These are phyloP conservation scores for Leucocoprinus leucothites DNA, from an alignment of 768 basidiomycete genomes.

Conservation along the genomic window DNA sequence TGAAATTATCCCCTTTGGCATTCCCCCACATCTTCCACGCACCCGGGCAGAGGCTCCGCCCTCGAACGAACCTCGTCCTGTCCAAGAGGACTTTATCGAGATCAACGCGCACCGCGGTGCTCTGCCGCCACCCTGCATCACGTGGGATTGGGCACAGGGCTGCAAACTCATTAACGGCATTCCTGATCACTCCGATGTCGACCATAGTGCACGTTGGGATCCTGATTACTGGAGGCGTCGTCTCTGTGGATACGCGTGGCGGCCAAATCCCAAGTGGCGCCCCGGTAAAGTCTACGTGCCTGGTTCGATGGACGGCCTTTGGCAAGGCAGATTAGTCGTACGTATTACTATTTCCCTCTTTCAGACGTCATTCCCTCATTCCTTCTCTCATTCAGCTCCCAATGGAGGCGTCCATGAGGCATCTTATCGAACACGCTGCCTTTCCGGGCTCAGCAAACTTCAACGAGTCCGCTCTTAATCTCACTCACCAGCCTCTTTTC, in stretches of 20 bases:
- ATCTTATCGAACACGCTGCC: conserved; percentile 14
- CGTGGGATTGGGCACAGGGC: conserved; percentile 18
- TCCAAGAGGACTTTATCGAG: conserved; percentile 58
- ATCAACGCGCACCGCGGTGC: conserved; percentile 36
- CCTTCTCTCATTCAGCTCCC: neutral
- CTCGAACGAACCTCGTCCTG: conserved; percentile 31
- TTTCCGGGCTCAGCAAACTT: conserved; percentile 12
- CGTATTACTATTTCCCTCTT: conserved; percentile 21
- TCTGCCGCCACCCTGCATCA: conserved; percentile 5
- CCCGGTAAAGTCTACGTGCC: conserved; percentile 40
- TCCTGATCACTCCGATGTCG: neutral
- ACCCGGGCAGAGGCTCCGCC: conserved; percentile 24
- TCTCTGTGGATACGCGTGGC: conserved; percentile 36
- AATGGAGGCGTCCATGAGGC: neutral
- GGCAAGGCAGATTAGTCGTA: conserved; percentile 64
- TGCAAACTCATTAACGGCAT: conserved; percentile 16
- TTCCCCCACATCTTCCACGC: conserved; percentile 36
- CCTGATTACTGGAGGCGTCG: conserved; percentile 54
- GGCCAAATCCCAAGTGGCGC: conserved; percentile 21
- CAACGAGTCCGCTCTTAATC: neutral
- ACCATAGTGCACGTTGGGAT: conserved; percentile 48
- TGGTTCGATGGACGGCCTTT: conserved; percentile 53
- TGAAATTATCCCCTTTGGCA: conserved; percentile 42
- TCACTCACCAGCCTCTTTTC: conserved; percentile 19
- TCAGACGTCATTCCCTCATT: conserved; percentile 1